Percentiles rank a stretch among this genome's conserved stretches.
Conservation (phyloP, 1,284 basidiomycete genomes). For the Hymenochaete sp. region DNA sequence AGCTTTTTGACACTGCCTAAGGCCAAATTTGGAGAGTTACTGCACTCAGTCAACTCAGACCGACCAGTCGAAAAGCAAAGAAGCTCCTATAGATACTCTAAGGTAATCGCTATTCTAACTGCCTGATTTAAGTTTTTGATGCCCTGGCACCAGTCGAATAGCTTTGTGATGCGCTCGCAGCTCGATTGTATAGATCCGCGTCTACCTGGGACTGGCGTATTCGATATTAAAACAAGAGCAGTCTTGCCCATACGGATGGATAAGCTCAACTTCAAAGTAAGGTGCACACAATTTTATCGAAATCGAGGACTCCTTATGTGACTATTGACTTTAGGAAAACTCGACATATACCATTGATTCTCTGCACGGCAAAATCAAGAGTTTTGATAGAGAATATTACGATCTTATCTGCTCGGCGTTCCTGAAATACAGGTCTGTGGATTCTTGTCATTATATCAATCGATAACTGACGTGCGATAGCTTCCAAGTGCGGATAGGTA, state of each 20-base stretch:
- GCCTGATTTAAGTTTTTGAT: neutral
- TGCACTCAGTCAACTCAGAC: conserved; percentile 36
- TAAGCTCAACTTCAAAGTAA: conserved; percentile 73
- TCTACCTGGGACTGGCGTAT: conserved; percentile 84
- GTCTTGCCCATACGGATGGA: conserved; percentile 82
- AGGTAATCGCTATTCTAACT: conserved; percentile 36
- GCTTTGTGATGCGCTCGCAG: conserved; percentile 91
- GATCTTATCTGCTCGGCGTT: conserved; percentile 91
- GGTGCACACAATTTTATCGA: too few relatives aligned
- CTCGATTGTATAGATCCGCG: conserved; percentile 80
- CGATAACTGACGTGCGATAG: conserved; percentile 31
- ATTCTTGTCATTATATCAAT: neutral
- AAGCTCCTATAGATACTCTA: conserved; percentile 80
- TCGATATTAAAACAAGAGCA: conserved; percentile 95
- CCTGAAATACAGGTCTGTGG: conserved; percentile 78
- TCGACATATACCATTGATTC: conserved; percentile 67
- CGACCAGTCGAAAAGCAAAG: conserved; percentile 33
- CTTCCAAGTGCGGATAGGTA: conserved; percentile 92
- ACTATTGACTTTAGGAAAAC: too few relatives aligned
- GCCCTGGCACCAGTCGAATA: conserved; percentile 44
- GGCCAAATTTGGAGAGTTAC: conserved; percentile 57
- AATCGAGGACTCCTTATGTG: too few relatives aligned
- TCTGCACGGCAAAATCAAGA: conserved; percentile 55
- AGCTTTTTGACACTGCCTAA: conserved; percentile 73
- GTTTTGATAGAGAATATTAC: conserved; percentile 86